Base-by-base conservation (phyloP, 371 early-diverging fungal species). In the Mortierella sp. region DNA sequence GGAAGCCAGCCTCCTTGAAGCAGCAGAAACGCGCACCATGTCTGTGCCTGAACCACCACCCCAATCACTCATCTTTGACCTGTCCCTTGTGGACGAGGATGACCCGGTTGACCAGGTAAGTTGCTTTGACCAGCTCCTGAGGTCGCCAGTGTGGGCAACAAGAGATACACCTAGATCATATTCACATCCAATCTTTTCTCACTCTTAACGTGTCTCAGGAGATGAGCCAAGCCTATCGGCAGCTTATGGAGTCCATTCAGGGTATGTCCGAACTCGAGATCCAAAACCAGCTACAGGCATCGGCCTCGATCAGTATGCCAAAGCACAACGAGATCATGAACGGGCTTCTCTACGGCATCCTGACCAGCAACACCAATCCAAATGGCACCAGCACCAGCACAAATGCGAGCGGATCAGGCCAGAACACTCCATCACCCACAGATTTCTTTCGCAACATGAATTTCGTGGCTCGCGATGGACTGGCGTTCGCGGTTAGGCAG, bases 391-490 rank as follows among this genome's bases (percentile, higher is more conserved):
- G 25, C 43, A 51, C 40, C 25, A 43, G 34, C 59, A 45, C 17
- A 49, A 51, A 41, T 22, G 7, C 49, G 40, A 25, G 60, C 22
- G 28, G 28, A 25, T 28, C 49, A 40, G 60, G 43, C n/a, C 50
- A 60, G 19, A 60, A 37, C 54, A 60, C 46, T 39, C 34, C 22
- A 2, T 25, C 52, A 19, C 54, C 48, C 10, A 28, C 57, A n/a
- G 71, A 87, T 83, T 79, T 81, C 49, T 88, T 87, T 56, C 87
- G 85, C 57, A 73, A 81, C 8, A 80, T 92, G 41, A 85, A 82
- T 51, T 72, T 88, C 24, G 86, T 92, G 1, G 83, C 87, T 29
- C 84, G 93, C 55, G 91, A 92, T 70, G 81, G 87, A 6, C 91
- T 85, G 58, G 80, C 81, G 2, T 73, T 63, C 49, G 79, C 87